Percentiles rank a stretch among this genome's conserved stretches.
Conservation (phyloP, 805 yeast genomes). For the Saturnispora diversa region DNA sequence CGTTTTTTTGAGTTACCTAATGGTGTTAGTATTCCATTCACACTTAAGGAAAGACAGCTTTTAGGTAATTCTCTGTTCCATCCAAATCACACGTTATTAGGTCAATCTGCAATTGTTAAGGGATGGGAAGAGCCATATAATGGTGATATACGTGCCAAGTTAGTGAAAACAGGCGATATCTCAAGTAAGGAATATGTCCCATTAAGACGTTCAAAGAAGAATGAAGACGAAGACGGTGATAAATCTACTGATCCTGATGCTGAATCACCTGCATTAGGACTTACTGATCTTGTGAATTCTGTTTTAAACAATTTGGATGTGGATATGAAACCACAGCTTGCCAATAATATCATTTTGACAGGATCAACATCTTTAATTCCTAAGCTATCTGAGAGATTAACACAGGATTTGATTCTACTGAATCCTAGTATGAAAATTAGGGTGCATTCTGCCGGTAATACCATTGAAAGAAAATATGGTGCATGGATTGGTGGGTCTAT, state of each 20-base stretch:
- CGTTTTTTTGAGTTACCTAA: slow-evolving; percentile 68
- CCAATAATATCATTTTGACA: slow-evolving; percentile 80
- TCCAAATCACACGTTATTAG: slow-evolving; percentile 37
- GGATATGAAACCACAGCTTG: slow-evolving; percentile 75
- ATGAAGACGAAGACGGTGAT: slow-evolving; percentile 31
- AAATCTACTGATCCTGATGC: neutral
- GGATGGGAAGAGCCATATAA: slow-evolving; percentile 36
- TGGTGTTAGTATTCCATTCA: slow-evolving; percentile 58
- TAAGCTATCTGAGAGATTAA: slow-evolving; percentile 69
- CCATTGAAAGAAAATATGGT: slow-evolving; percentile 68
- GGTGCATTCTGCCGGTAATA: slow-evolving; percentile 71
- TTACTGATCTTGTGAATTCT: slow-evolving; percentile 53
- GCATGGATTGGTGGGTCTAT: slow-evolving; percentile 93
- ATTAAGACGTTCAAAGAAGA: slow-evolving; percentile 48
- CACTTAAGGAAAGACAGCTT: slow-evolving; percentile 46
- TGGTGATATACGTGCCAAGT: slow-evolving; percentile 41
- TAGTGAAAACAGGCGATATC: slow-evolving; percentile 25
- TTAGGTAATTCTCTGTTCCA: slow-evolving; percentile 69
- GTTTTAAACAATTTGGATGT: slow-evolving; percentile 59
- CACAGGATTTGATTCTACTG: slow-evolving; percentile 55
- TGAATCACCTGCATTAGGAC: slow-evolving; percentile 27
- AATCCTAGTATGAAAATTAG: slow-evolving; percentile 84
- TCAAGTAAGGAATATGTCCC: slow-evolving; percentile 64
- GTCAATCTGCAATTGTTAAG: slow-evolving; percentile 17
- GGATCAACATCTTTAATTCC: slow-evolving; percentile 80